These are phyloP conservation scores for Prunus kanzakura DNA, from an alignment of 306 rosid genomes.

Conservation along the genomic window DNA sequence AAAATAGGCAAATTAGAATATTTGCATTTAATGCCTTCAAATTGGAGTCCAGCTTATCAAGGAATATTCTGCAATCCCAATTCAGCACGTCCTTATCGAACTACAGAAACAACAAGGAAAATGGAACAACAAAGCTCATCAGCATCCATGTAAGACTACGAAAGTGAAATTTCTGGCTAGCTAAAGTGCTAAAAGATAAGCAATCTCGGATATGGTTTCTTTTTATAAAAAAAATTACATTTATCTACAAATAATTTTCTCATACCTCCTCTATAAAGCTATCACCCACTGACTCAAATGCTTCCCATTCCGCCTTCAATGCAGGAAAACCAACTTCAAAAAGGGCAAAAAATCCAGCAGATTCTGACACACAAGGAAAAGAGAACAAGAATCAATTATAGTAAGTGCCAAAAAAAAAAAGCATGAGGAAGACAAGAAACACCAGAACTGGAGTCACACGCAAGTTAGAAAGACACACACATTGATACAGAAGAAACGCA, in stretches of 20 bases:
- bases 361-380: slow-evolving; percentile 26
- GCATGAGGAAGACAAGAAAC: neutral
- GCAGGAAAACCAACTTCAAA: slow-evolving; percentile 54
- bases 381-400: slow-evolving; percentile 8
- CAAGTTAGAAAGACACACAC: neutral
- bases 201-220: neutral
- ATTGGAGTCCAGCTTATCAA: slow-evolving; percentile 45
- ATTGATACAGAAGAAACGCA: slow-evolving; percentile 2
- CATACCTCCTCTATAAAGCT: slow-evolving; percentile 57
- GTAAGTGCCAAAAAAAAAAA: slow-evolving; percentile 6
- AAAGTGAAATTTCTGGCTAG: neutral
- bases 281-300: slow-evolving; percentile 39
- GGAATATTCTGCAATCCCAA: slow-evolving; percentile 68
- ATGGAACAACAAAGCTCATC: slow-evolving; percentile 2
- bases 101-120: slow-evolving; percentile 39
- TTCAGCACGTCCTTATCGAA: slow-evolving; percentile 50
- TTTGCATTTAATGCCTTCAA: slow-evolving; percentile 45
- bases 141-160: neutral
- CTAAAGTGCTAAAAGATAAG: neutral
- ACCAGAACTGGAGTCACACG: neutral
- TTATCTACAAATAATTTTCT: neutral
- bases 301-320: slow-evolving; percentile 74
- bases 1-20: slow-evolving; percentile 62
- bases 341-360: slow-evolving; percentile 37
- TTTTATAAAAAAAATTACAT: neutral